Evolutionary conservation across 352 stramenopile species (phyloP).

Genomic region (Globisporangium paroecandrum): DNA sequence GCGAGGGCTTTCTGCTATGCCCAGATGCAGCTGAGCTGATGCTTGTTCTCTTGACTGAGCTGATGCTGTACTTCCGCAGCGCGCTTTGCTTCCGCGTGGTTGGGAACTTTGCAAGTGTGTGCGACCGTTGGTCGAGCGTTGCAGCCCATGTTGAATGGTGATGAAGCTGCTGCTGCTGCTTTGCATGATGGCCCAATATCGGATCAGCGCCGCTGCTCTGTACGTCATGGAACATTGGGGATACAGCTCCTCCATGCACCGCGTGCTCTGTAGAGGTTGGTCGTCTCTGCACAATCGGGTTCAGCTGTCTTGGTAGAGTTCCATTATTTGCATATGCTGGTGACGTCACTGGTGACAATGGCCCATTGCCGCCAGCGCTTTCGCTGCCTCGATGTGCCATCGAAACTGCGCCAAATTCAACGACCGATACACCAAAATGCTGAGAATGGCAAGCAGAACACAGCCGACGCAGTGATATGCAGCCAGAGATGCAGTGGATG

Average conservation of each 20-base stretch:
- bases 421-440: slow-evolving; percentile 1
- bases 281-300: slow-evolving; percentile 10
- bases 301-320: slow-evolving; percentile 2
- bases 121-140: slow-evolving; percentile 11
- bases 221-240: neutral
- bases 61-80: slow-evolving; percentile 12
- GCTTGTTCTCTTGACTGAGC: slow-evolving; percentile 7
- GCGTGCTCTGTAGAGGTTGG: neutral
- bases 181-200: neutral
- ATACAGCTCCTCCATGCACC: neutral
- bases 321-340: neutral
- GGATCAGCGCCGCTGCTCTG: slow-evolving; percentile 5
- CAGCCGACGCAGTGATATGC: neutral
- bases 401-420: neutral
- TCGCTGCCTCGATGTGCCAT: slow-evolving; percentile 9
- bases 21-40: slow-evolving; percentile 2
- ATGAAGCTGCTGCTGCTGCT: neutral
- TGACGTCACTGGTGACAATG: neutral
- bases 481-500: neutral
- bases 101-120: neutral
- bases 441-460: neutral
- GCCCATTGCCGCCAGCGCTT: neutral
- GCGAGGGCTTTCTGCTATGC: slow-evolving; percentile 3
- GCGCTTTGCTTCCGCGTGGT: slow-evolving; percentile 4
- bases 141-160: slow-evolving; percentile 8